Percentiles rank a stretch among this genome's conserved stretches.
Evolutionary conservation across 1,284 basidiomycete species (phyloP).

Genomic region (Trametes polyzona): DNA sequence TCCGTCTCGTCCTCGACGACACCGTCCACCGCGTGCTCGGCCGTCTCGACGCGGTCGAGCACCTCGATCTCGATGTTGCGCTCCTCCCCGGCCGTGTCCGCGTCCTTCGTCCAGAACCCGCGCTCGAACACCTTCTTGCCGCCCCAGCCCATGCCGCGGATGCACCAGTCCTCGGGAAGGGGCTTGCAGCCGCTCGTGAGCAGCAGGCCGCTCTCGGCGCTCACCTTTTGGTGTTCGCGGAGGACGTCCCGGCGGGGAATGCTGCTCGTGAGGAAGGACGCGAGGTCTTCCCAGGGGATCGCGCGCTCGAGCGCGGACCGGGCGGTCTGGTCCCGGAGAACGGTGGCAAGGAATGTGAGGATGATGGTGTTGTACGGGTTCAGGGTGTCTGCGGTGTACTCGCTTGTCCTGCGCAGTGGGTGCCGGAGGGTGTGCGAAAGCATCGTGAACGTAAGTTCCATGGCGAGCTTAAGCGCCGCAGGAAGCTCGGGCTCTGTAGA

Average conservation of each 20-base stretch:
- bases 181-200: conserved; percentile 69
- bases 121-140: conserved; percentile 87
- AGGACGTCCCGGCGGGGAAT: conserved; percentile 60
- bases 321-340: conserved; percentile 67
- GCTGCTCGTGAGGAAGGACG: conserved; percentile 60
- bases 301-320: conserved; percentile 70
- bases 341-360: conserved; percentile 85
- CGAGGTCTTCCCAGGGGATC: conserved; percentile 86
- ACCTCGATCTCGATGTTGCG: conserved; percentile 80
- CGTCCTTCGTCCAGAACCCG: conserved; percentile 80
- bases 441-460: conserved; percentile 82
- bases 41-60: conserved; percentile 62
- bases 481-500: conserved; percentile 49
- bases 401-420: conserved; percentile 63
- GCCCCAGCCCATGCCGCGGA: conserved; percentile 96
- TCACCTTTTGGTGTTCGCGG: conserved; percentile 35
- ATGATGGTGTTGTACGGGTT: conserved; percentile 90
- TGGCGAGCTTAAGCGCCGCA: conserved; percentile 69
- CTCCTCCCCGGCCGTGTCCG: conserved; percentile 51
- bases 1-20: conserved; percentile 78
- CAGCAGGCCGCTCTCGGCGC: conserved; percentile 42
- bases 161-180: conserved; percentile 93
- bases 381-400: conserved; percentile 59
- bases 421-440: conserved; percentile 74
- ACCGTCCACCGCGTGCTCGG: conserved; percentile 65